A percentile compares a stretch with the other conserved stretches of the same genome.
Conservation (phyloP, 2,329 filamentous ascomycete genomes). For the Talaromyces islandicus region DNA sequence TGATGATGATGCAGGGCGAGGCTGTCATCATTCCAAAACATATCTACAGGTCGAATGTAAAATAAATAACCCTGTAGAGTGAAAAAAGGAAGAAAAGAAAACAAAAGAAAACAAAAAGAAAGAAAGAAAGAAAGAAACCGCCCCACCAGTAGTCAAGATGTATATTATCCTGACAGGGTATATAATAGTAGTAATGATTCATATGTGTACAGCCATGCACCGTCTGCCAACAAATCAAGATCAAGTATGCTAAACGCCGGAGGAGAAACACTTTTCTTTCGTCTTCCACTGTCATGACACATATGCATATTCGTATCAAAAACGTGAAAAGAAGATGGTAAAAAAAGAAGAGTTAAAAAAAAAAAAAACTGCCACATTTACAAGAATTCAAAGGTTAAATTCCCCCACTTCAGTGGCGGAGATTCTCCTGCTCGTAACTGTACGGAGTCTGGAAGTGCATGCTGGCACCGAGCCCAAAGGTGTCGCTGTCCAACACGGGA, state of each 20-base stretch:
- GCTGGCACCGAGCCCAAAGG: slow-evolving; percentile 85
- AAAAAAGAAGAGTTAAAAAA: neutral
- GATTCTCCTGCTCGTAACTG: slow-evolving; percentile 37
- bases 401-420: slow-evolving; percentile 22
- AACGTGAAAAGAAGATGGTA: slow-evolving; percentile 2
- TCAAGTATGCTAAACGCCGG: slow-evolving; percentile 3
- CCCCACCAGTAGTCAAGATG: neutral
- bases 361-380: neutral
- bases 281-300: slow-evolving; percentile 11
- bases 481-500: slow-evolving; percentile 84
- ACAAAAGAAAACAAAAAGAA: neutral
- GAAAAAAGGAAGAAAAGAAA: too few species aligned
- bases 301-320: slow-evolving; percentile 9
- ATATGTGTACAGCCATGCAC: slow-evolving; percentile 10
- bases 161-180: slow-evolving; percentile 9
- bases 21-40: neutral
- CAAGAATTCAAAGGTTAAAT: neutral
- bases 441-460: slow-evolving; percentile 92
- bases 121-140: neutral
- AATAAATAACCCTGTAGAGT: too few species aligned
- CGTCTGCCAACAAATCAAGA: slow-evolving; percentile 2
- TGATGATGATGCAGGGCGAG: neutral
- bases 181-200: slow-evolving; percentile 5
- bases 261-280: slow-evolving; percentile 11
- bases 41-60: neutral